Percentiles rank a stretch among this genome's conserved stretches.
These are phyloP conservation scores for Galeopsis tetrahit DNA, from an alignment of 257 asterid species.

Conservation along the genomic window DNA sequence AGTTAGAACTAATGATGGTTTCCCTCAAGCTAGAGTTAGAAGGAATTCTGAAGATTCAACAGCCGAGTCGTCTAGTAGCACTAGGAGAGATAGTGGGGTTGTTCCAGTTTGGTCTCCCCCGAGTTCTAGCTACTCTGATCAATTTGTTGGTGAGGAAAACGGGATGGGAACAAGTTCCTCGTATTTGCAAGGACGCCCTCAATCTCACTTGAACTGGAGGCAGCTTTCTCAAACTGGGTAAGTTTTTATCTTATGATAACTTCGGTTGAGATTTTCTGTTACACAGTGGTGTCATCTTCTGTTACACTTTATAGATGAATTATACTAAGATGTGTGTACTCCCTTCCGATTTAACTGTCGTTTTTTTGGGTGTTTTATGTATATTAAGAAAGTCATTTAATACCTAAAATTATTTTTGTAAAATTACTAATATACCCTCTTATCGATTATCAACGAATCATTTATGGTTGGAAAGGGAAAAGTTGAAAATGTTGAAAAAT, in stretches of 20 bases:
- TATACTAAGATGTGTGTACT: no score
- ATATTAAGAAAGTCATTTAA: no score
- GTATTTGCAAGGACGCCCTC: conserved; percentile 70
- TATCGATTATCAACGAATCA: no score
- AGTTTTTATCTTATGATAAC: neutral
- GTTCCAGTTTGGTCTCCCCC: conserved; percentile 96
- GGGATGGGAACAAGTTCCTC: conserved; percentile 57
- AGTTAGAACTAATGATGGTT: conserved; percentile 30
- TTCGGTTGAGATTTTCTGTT: neutral
- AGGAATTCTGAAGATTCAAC: conserved; percentile 84
- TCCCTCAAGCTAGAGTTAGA: conserved; percentile 44
- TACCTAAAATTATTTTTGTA: no score
- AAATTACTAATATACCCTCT: no score
- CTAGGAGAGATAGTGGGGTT: conserved; percentile 73
- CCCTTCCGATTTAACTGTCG: no score
- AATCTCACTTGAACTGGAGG: conserved; percentile 76
- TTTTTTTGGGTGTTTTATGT: no score
- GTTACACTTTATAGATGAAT: no score
- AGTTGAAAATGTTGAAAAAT: no score
- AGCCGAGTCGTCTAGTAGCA: conserved; percentile 72
- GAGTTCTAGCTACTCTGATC: conserved; percentile 65
- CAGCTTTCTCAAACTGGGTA: conserved; percentile 72
- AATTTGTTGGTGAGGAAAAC: conserved; percentile 58
- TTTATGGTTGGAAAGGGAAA: no score
- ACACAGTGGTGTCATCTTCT: neutral